Conservation (phyloP, 148 eudicot species). For the Rheum nobile region DNA sequence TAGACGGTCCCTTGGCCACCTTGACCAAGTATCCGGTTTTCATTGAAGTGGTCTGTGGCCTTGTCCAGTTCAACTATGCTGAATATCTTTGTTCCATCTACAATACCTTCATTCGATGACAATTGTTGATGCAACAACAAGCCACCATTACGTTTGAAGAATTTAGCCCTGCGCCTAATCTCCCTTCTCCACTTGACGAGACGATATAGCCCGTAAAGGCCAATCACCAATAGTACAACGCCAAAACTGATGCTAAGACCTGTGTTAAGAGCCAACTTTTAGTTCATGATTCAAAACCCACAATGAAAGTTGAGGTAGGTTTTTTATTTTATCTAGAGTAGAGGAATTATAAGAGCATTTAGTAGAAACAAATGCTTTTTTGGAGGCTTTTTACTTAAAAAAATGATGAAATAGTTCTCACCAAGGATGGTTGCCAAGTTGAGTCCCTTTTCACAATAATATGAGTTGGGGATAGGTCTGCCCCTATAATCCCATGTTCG, state of each 20-base stretch:
- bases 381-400: not conserved
- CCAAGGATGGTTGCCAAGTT: not conserved
- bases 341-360: too few relatives aligned
- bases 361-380: too few relatives aligned
- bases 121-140: not conserved
- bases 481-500: not conserved
- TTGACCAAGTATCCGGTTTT: too few relatives aligned
- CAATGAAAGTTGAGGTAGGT: too few relatives aligned
- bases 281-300: not conserved
- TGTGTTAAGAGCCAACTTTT: not conserved
- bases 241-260: not conserved
- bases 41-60: too few relatives aligned
- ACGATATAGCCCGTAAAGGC: not conserved
- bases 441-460: not conserved
- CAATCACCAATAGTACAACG: not conserved
- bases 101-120: not conserved
- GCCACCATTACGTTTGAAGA: not conserved
- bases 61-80: not conserved
- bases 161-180: not conserved
- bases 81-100: not conserved
- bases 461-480: not conserved
- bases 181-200: not conserved
- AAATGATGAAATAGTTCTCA: not conserved
- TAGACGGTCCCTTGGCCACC: too few relatives aligned
- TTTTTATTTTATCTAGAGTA: too few relatives aligned